These are phyloP conservation scores for Aurinia saxatilis DNA, from an alignment of 345 rosid species.

Conservation along the genomic window DNA sequence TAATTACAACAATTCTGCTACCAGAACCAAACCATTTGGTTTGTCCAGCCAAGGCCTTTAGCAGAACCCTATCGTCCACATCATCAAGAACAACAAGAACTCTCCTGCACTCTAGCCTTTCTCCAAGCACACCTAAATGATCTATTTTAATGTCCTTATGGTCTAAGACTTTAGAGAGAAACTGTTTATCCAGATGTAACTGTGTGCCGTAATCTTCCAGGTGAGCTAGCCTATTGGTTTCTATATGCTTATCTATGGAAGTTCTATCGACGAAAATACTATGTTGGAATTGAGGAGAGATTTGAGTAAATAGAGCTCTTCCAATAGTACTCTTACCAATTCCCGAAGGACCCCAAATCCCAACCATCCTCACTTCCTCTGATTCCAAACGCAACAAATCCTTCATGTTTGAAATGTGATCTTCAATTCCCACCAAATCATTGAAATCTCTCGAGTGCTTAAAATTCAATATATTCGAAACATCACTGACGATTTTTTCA, in stretches of 20 bases:
- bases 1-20: conserved; percentile 44
- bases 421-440: not conserved
- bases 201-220: not conserved
- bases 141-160: not conserved
- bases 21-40: conserved; percentile 36
- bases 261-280: not conserved
- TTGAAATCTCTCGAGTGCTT: not conserved
- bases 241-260: not conserved
- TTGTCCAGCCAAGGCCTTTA: conserved; percentile 33
- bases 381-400: too few relatives aligned
- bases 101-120: not conserved
- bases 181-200: not conserved
- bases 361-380: not conserved
- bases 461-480: not conserved
- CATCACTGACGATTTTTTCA: not conserved
- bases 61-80: conserved; percentile 30
- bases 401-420: too few relatives aligned
- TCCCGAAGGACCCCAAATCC: not conserved
- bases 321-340: conserved; percentile 1
- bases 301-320: not conserved
- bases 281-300: not conserved
- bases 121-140: not conserved
- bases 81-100: conserved; percentile 44
- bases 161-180: not conserved
- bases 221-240: too few relatives aligned